Conservation (phyloP, 1,284 basidiomycete species). For the Grifola frondosa region DNA sequence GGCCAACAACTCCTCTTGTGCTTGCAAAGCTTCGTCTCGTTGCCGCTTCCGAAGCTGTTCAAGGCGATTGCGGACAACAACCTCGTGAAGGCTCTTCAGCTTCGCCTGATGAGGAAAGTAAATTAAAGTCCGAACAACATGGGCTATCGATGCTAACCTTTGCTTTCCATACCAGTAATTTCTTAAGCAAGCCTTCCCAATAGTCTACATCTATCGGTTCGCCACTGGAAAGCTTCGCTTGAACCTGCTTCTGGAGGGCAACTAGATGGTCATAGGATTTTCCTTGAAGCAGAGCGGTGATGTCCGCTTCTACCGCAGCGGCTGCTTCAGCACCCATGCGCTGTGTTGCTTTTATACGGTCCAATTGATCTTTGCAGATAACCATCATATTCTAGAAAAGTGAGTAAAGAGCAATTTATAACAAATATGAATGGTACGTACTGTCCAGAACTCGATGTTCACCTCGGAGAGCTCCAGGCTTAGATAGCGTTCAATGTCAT, state of each 20-base stretch:
- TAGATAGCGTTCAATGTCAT: conserved; percentile 93
- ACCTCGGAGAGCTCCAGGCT: conserved; percentile 81
- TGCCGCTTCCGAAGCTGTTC: conserved; percentile 95
- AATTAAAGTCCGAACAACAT: conserved; percentile 2
- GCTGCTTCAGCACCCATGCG: conserved; percentile 64
- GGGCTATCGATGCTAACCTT: conserved; percentile 49
- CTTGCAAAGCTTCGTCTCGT: conserved; percentile 90
- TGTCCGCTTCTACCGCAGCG: conserved; percentile 79
- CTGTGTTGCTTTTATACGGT: conserved; percentile 63
- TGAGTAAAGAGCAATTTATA: conserved; percentile 5
- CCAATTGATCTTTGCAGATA: conserved; percentile 91
- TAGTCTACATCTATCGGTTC: conserved; percentile 98
- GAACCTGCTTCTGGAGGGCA: conserved; percentile 83
- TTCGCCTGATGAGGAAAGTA: no score
- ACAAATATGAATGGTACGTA: conserved; percentile 39
- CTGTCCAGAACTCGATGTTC: conserved; percentile 97
- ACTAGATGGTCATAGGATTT: conserved; percentile 85
- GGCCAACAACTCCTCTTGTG: conserved; percentile 88
- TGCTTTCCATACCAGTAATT: conserved; percentile 97
- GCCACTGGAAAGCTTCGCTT: conserved; percentile 84
- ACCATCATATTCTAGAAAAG: conserved; percentile 86
- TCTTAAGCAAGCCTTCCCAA: conserved; percentile 92
- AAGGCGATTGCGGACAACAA: conserved; percentile 92
- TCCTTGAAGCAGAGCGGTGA: conserved; percentile 70
- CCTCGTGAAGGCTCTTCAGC: conserved; percentile 89